Base-by-base conservation (phyloP, 2,329 filamentous ascomycete species). In the Xylaria hypoxylon region DNA sequence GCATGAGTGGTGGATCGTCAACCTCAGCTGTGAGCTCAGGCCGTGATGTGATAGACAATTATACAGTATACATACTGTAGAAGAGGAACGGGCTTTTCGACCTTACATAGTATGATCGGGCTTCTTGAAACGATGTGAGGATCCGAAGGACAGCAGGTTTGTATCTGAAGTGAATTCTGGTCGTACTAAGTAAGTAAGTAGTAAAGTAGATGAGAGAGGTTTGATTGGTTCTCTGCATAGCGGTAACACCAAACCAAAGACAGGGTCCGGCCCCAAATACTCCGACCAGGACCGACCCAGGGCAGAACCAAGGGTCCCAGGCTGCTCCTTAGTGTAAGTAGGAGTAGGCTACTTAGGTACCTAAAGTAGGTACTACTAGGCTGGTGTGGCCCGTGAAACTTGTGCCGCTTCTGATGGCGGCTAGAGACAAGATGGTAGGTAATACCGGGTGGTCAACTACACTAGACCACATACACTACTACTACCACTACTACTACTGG, bases 151-250 rank as follows among this genome's bases (percentile, higher is more conserved):
- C 64, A 61, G 64, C 64, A 64, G 66, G 64, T 59, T 69, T 68
- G 68, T 33, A 6, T 59, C 68, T 68, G 68, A 8, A 6, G 31
- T 33, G 11, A 33, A 33, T 33, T 8, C 31, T 33, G 13, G 17
- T 31, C n/a, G n/a, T n/a, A n/a, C n/a, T n/a, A n/a, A n/a, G n/a
- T n/a, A n/a, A n/a, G n/a, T n/a, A n/a, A n/a, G n/a, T n/a, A n/a
- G 26, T 35, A 52, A 35, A 17, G 28, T 11, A 33, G 15, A 15
- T 10, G 22, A 28, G 7, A 19, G 38, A 35, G 50, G 7, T 50
- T 48, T 73, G 71, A 73, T 73, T 73, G 71, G 71, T 56, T 71
- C 64, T 66, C 40, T 62, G 40, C 28, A 22, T 33, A 13, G 33
- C 44, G 42, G 61, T 56, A 44, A 47, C 40, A 48, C 38, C 35